phyloP scores from a whole-genome alignment of 2,329 filamentous ascomycete species.

The Monilinia fructicola region DNA sequence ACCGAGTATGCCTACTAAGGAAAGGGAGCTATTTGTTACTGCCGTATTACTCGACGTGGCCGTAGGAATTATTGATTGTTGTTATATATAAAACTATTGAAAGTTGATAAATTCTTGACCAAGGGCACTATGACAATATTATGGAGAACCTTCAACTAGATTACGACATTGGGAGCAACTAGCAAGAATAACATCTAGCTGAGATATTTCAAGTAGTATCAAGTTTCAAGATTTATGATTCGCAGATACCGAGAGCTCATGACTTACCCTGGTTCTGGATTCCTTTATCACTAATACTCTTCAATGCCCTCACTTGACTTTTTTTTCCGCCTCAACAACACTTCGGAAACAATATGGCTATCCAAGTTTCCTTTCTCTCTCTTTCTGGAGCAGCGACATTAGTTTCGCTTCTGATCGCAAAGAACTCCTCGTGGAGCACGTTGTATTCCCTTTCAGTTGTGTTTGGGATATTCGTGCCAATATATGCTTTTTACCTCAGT shows the following conservation, averaged over 20 bases:
- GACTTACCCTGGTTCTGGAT: neutral
- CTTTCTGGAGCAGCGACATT: conserved; percentile 18
- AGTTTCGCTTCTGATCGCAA: conserved; percentile 29
- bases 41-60: neutral
- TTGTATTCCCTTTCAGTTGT: conserved; percentile 26
- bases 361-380: conserved; percentile 15
- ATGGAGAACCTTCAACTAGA: neutral
- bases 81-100: neutral
- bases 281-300: conserved; percentile 3
- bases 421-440: conserved; percentile 27
- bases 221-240: neutral
- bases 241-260: neutral
- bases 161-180: neutral
- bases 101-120: neutral
- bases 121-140: neutral
- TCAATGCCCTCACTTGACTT: neutral
- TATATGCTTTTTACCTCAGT: conserved; percentile 42
- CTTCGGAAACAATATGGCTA: conserved; percentile 14
- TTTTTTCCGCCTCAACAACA: neutral
- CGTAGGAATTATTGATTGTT: neutral
- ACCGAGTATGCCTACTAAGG: neutral
- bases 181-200: neutral
- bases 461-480: conserved; percentile 31
- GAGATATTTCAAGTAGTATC: neutral
- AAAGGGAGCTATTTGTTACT: neutral